Evolutionary conservation across 2,329 filamentous ascomycete species (phyloP), one percentile per base, ranked within the genome.

Genomic region (Pochonia chlamydosporia): DNA sequence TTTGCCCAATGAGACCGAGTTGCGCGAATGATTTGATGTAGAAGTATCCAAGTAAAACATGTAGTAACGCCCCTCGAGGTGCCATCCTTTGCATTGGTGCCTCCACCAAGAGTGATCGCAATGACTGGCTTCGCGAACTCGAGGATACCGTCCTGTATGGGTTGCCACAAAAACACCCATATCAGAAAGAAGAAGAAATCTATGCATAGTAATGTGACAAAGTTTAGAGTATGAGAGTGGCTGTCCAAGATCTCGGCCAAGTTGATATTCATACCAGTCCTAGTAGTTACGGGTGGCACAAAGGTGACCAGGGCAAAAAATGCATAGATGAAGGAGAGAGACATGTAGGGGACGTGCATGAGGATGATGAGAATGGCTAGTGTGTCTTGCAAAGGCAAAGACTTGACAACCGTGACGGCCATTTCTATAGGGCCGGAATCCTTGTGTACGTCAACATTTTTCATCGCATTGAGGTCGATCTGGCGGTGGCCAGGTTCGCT

Each of bases 281-380:
- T 86, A 44, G 84, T 85, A 49, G 84, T 88, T 54, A 85, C 81
- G 16, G 89, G 87, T 40, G 90, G 88, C 53, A 96, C 89, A 63
- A 96, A 95, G 41, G 91, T 96, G 63, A 96, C 79, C 54, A 90
- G 85, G 56, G 92, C 90, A 69, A 96, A 97, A 56, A 96, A 79
- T 63, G 90, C 85, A 68, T 96, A 95, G 60, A 96, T 89, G 65
- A 89, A 76, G 54, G 90, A 92, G 59, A 96, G 78, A 49, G 92
- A 84, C 59, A 92, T 84, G 20, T 91, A 89, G 25, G 92, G 91
- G 9, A 96, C 82, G 64, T 95, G 91, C 68, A 96, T 87, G 56
- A 97, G 81, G 59, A 96, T 87, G 69, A 96, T 96, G 65, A 97
- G 82, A 61, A 97, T 96, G 63, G 92, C 90, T 69, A 96, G 89